Evolutionary conservation across 2,329 filamentous ascomycete genomes (phyloP), one percentile per base, ranked within the genome.

Genomic region (Penicillium sp.): DNA sequence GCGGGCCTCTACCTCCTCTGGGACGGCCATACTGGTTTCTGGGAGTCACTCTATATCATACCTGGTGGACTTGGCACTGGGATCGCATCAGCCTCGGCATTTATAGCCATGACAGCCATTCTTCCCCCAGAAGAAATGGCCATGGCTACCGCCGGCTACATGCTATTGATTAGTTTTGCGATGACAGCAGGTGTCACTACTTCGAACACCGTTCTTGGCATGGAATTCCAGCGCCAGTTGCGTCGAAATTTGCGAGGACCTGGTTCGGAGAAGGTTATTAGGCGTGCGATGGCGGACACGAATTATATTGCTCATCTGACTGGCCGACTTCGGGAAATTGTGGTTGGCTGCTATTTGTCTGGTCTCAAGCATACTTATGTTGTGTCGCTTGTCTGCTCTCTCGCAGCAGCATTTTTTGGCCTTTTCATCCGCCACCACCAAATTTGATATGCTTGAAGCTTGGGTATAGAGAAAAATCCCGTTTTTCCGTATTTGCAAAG

Each of bases 21-120:
- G 86, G 76, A 81, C 9, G 85, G 84, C 0, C 55, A 83, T 26
- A 87, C 83, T 0, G 78, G 76, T 7, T 76, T 78, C 58, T 70
- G 70, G 52, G 82, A 85, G 55, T 82, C 82, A 0, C 62, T 87
- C 0, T 84, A 85, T 51, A 84, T 87, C 20, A 69, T 85, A 4
- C 84, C 84, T 0, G 68, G 81, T 1, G 81, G 82, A 0, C 73
- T 84, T 46, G 81, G 79, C 0, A 76, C 75, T 0, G 80, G 80
- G 0, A 72, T 80, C 27, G 69, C 75, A 0, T 65, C 70, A 1
- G 75, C 75, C 0, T 72, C 79, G 0, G 68, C 75, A 0, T 83
- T 84, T 54, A 73, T 84, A 8, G 74, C 72, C 2, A 70, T 84
- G 51, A 77, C 78, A 1, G 72, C 78, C 3, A 72, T 74, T 12